Percentiles rank a stretch among this genome's conserved stretches.
These are phyloP conservation scores for Chlorella sp. DNA, from an alignment of 139 green algal species.

Conservation along the genomic window DNA sequence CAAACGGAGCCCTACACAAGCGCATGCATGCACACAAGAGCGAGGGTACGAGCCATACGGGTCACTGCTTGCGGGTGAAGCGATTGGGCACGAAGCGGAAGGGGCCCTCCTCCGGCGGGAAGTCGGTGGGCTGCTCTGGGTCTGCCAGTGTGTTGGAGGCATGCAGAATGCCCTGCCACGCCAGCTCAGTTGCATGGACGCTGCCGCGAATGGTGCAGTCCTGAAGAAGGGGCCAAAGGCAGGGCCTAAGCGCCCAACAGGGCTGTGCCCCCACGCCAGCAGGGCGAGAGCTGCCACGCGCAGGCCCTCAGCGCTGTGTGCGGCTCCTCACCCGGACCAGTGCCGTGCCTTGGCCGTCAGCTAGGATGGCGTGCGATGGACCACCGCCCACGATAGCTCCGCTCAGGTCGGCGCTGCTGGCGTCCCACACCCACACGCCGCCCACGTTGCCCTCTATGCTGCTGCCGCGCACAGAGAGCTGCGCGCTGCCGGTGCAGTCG, in stretches of 20 bases:
- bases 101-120: conserved; percentile 42
- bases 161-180: conserved; percentile 19
- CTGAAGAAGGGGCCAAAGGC: not conserved
- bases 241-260: too few species aligned
- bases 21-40: too few species aligned
- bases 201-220: conserved; percentile 32
- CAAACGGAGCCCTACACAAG: too few species aligned
- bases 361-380: conserved; percentile 50
- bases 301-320: too few species aligned
- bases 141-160: conserved; percentile 20
- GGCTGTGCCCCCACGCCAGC: too few species aligned
- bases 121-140: conserved; percentile 27
- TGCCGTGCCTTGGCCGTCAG: conserved; percentile 15
- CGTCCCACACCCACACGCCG: conserved; percentile 64
- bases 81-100: conserved; percentile 46
- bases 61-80: conserved; percentile 50
- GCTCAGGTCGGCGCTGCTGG: not conserved
- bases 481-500: conserved; percentile 38
- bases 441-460: conserved; percentile 47
- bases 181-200: conserved; percentile 22
- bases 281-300: too few species aligned
- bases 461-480: not conserved
- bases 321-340: conserved; percentile 12
- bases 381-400: conserved; percentile 34
- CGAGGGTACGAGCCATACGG: too few species aligned